Evolutionary conservation across 1,284 basidiomycete species (phyloP).

Genomic region (Meira miltonrushii): DNA sequence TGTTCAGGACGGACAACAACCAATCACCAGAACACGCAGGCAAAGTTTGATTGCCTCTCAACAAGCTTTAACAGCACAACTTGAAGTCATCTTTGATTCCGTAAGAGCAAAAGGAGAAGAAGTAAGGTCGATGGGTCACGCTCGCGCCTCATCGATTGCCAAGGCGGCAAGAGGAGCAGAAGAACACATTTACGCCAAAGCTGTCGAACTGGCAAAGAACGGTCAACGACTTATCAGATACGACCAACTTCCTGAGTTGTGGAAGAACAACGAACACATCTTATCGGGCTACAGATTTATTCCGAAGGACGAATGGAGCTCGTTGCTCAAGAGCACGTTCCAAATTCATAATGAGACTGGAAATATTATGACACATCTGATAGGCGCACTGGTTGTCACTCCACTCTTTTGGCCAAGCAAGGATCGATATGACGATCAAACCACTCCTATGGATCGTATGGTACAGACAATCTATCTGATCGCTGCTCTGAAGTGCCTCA

Average conservation of each 20-base stretch:
- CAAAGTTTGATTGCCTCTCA: neutral
- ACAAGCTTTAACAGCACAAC: slow-evolving; percentile 2
- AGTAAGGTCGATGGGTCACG: slow-evolving; percentile 6
- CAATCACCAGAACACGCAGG: neutral
- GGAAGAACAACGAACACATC: slow-evolving; percentile 51
- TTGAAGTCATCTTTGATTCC: slow-evolving; percentile 6
- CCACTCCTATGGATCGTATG: slow-evolving; percentile 46
- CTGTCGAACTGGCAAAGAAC: slow-evolving; percentile 39
- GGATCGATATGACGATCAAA: slow-evolving; percentile 34
- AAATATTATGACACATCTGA: slow-evolving; percentile 50
- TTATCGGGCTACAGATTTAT: slow-evolving; percentile 51
- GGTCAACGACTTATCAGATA: slow-evolving; percentile 43
- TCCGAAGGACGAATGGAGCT: slow-evolving; percentile 36
- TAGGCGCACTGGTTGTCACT: slow-evolving; percentile 39
- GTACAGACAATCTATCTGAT: slow-evolving; percentile 49
- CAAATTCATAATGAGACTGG: slow-evolving; percentile 51
- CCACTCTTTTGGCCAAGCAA: slow-evolving; percentile 47
- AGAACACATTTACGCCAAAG: slow-evolving; percentile 39
- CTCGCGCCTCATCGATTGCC: slow-evolving; percentile 1
- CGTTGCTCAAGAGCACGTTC: slow-evolving; percentile 43
- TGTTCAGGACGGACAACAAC: neutral
- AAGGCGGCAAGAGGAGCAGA: slow-evolving; percentile 33
- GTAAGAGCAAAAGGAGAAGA: slow-evolving; percentile 7
- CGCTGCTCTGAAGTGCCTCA: slow-evolving; percentile 48
- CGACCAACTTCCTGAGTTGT: slow-evolving; percentile 41